These are phyloP conservation scores for Fusarium continuum DNA, from an alignment of 2,329 filamentous ascomycete species.

Conservation along the genomic window DNA sequence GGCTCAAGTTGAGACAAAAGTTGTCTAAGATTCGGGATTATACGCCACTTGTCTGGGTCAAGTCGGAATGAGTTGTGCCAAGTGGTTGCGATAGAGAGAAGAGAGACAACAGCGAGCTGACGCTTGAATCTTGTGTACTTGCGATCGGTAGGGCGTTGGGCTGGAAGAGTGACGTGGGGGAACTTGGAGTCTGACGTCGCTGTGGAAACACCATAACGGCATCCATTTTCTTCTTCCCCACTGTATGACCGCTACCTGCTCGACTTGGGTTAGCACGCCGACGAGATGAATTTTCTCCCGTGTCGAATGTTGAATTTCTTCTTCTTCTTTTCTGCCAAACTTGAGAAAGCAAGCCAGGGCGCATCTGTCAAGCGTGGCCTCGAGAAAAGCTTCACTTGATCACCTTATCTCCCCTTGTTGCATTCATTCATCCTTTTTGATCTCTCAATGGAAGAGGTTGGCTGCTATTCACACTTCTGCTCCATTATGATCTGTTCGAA, in stretches of 20 bases:
- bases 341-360: neutral
- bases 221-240: conserved; percentile 1
- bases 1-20: neutral
- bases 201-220: conserved; percentile 1
- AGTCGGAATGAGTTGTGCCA: neutral
- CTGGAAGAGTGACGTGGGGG: neutral
- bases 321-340: neutral
- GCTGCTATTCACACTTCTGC: neutral
- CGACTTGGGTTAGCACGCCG: conserved; percentile 28
- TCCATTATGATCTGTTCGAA: conserved; percentile 18
- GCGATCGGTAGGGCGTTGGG: conserved; percentile 13
- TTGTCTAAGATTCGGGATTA: neutral
- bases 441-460: conserved; percentile 5
- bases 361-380: conserved; percentile 4
- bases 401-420: neutral
- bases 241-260: no score
- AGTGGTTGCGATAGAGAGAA: conserved; percentile 12
- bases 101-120: conserved; percentile 2
- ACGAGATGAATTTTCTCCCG: conserved; percentile 25
- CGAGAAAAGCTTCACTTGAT: neutral
- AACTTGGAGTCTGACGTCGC: no score
- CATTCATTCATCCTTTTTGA: neutral
- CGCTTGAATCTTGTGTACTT: conserved; percentile 6
- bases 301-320: neutral
- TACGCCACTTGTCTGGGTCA: conserved; percentile 10